These are phyloP conservation scores for Tranzscheliella williamsii DNA, from an alignment of 1,284 basidiomycete genomes.

Conservation along the genomic window DNA sequence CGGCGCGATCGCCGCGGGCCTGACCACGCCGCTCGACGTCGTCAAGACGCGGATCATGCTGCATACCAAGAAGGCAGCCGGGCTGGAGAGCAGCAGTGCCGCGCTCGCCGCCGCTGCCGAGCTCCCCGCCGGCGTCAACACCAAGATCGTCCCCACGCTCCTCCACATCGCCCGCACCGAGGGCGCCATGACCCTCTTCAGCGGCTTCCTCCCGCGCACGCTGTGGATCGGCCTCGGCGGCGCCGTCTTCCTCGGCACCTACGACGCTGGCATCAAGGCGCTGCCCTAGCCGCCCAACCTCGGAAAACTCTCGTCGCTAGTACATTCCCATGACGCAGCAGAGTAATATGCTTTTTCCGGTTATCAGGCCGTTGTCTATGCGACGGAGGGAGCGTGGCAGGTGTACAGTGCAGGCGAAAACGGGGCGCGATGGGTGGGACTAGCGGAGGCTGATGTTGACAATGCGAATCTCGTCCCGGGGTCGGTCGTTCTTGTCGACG, in stretches of 20 bases:
- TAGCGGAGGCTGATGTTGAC: conserved; percentile 33
- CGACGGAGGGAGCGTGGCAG: no score
- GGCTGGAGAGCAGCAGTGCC: background rate
- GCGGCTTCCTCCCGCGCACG: conserved; percentile 86
- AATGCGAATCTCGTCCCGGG: conserved; percentile 39
- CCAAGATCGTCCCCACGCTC: conserved; percentile 58
- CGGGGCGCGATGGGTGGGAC: no score
- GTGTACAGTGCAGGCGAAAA: no score
- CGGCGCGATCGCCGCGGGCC: conserved; percentile 83
- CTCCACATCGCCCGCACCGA: conserved; percentile 72
- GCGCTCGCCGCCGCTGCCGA: background rate
- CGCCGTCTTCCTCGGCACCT: conserved; percentile 92
- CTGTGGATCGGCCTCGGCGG: conserved; percentile 95
- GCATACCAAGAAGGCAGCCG: conserved; percentile 63
- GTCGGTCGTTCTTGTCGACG: conserved; percentile 62
- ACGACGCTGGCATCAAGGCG: conserved; percentile 66
- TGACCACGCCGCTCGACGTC: conserved; percentile 94
- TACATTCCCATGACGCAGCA: no score
- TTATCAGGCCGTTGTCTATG: no score
- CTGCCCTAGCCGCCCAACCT: no score
- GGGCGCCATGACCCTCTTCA: conserved; percentile 77
- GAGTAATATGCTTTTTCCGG: no score
- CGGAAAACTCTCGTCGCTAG: no score
- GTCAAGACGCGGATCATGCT: conserved; percentile 98
- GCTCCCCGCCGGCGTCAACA: conserved; percentile 39